A percentile compares a stretch with the other conserved stretches of the same genome.
These are phyloP conservation scores for Arabidopsis suecica DNA, from an alignment of 345 rosid species.

Conservation along the genomic window DNA sequence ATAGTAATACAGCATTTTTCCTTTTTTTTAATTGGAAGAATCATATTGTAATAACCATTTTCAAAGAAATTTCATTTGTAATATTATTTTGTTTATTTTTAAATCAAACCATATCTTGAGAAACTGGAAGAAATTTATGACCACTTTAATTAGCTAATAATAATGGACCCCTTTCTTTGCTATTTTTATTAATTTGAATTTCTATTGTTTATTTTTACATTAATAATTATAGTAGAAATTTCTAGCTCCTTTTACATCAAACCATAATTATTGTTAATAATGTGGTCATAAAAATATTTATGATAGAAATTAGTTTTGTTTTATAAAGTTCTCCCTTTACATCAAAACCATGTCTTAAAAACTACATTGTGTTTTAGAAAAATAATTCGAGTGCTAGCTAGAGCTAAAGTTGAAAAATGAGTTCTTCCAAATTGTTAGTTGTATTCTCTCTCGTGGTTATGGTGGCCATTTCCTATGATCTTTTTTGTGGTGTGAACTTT, in stretches of 20 bases:
- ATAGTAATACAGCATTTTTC: neutral
- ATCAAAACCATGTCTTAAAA: neutral
- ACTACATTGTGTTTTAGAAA: neutral
- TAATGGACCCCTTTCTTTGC: neutral
- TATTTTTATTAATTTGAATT: neutral
- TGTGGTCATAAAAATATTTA: neutral
- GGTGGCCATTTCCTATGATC: neutral
- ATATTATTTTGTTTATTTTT: neutral
- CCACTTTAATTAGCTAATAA: neutral
- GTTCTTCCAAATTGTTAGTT: conserved; percentile 6
- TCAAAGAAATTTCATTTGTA: neutral
- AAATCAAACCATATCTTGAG: neutral
- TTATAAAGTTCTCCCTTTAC: neutral
- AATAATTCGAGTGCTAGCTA: neutral
- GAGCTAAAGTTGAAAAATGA: neutral
- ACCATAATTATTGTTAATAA: neutral
- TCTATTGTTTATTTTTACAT: neutral
- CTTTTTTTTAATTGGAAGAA: neutral
- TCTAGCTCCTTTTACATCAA: neutral
- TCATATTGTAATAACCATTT: neutral
- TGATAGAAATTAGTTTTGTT: neutral
- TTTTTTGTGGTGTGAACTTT: conserved; percentile 15
- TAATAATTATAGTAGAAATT: neutral
- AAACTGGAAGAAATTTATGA: neutral
- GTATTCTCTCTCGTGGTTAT: neutral